A percentile compares a stretch with the other conserved stretches of the same genome.
phyloP scores from a whole-genome alignment of 257 asterid species.

The Nicotiana sylvestris region DNA sequence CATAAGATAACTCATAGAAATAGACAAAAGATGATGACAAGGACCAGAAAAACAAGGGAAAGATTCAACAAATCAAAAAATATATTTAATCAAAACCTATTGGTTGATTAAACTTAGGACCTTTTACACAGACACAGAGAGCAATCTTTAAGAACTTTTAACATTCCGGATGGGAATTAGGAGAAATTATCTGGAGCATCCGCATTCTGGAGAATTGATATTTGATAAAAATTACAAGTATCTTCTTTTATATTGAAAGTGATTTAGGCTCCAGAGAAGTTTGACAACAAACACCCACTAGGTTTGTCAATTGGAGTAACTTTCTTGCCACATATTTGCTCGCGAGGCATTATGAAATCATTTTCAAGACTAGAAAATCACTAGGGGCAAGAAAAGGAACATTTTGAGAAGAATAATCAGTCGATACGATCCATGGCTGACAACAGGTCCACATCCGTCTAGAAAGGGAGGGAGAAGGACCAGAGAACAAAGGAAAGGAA shows the following conservation, averaged over 20 bases:
- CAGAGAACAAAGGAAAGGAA: neutral
- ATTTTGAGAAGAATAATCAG: neutral
- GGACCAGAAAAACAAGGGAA: neutral
- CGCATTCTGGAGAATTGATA: neutral
- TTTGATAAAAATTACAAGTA: neutral
- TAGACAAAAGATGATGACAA: neutral
- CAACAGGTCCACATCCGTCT: neutral
- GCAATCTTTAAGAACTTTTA: neutral
- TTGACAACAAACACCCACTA: neutral
- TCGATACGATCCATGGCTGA: neutral
- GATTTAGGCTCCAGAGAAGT: neutral
- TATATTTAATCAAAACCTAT: neutral
- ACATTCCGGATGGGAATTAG: neutral
- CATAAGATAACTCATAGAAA: conserved; percentile 13
- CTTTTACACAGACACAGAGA: neutral
- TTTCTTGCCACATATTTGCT: neutral
- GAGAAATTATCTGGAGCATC: neutral
- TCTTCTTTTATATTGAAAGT: neutral
- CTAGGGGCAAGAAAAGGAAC: neutral
- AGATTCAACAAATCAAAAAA: neutral
- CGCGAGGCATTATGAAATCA: neutral
- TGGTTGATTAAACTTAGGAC: neutral
- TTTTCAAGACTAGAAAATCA: neutral
- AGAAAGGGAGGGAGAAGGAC: neutral
- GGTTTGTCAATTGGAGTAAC: neutral